Evolutionary conservation across 2,329 filamentous ascomycete species (phyloP).

Genomic region (Aspergillus candidus): DNA sequence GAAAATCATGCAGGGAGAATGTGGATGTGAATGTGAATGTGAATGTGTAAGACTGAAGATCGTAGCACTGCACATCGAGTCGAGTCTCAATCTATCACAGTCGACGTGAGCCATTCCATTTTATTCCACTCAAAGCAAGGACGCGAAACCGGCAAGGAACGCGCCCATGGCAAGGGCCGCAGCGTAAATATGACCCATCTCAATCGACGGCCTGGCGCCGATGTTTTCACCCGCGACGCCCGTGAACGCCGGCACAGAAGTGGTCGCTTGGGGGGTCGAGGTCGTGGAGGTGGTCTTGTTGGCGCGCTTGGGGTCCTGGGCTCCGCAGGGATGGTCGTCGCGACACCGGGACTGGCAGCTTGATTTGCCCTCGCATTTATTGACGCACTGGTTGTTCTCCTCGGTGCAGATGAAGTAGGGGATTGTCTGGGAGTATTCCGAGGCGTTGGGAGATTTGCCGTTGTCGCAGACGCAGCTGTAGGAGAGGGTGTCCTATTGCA

Average conservation of each 20-base stretch:
- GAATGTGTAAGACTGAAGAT: constrained; percentile 4
- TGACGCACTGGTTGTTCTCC: constrained; percentile 51
- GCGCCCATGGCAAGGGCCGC: constrained; percentile 49
- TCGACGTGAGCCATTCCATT: neutral
- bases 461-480: constrained; percentile 54
- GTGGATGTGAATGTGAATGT: constrained; percentile 1
- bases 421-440: constrained; percentile 57
- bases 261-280: constrained; percentile 29
- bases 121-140: constrained; percentile 40
- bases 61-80: constrained; percentile 1
- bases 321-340: constrained; percentile 54
- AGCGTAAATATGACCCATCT: constrained; percentile 53
- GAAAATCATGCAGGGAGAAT: neutral
- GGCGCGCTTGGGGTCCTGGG: constrained; percentile 49
- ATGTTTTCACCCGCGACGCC: constrained; percentile 28
- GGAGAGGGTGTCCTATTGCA: constrained; percentile 39
- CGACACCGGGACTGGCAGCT: constrained; percentile 49
- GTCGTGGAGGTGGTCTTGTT: constrained; percentile 45
- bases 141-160: constrained; percentile 54
- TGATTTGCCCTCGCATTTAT: constrained; percentile 43
- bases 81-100: neutral
- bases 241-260: constrained; percentile 28
- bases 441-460: constrained; percentile 51
- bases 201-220: constrained; percentile 34
- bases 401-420: constrained; percentile 58